Evolutionary conservation across 2,329 filamentous ascomycete species (phyloP), one percentile per base, ranked within the genome.

Genomic region (Rhynchosporium secalis): DNA sequence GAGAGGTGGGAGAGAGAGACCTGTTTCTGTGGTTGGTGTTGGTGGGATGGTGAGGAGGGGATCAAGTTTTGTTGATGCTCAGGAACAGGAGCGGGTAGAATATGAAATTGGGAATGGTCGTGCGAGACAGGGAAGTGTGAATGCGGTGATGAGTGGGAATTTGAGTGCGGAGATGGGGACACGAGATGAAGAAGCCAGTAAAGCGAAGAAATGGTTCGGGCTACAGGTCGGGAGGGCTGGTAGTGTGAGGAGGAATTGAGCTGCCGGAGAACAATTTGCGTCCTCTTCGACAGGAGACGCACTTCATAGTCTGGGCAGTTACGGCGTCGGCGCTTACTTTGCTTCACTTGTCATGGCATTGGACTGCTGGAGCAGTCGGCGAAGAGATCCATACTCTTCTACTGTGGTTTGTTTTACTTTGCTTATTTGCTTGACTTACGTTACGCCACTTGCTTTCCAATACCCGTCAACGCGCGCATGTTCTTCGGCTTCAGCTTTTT

Each of bases 151-250:
- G n/a, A 41, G 12, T 13, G n/a, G n/a, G 8, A 36, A 40, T 28
- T 33, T 15, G 13, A 29, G 3, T 0, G 41, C 46, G 12, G 49
- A 66, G 52, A 6, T 36, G 33, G 33, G 33, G 9, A 36, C 6
- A 10, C 5, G 33, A 36, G 58, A 56, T 40, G 60, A 31, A n/a
- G 47, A 52, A 29, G 60, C 4, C 2, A 47, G 12, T 9, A 54
- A 58, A 7, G 60, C 62, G 10, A 63, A 61, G 48, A 67, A 67
- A 48, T 68, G 66, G 66, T 67, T 68, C 49, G 62, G 63, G 20
- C 40, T 65, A 36, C 33, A 36, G 5, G 9, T 36, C 6, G 33
- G 33, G 9, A 5, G 33, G 33, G 9, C 5, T 20, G 61, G 58
- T 46, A 43, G 10, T 13, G 47, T 60, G 13, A 46, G 55, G 12